These are phyloP conservation scores for Trichophyton verrucosum DNA, from an alignment of 2,329 filamentous ascomycete species.

Conservation along the genomic window DNA sequence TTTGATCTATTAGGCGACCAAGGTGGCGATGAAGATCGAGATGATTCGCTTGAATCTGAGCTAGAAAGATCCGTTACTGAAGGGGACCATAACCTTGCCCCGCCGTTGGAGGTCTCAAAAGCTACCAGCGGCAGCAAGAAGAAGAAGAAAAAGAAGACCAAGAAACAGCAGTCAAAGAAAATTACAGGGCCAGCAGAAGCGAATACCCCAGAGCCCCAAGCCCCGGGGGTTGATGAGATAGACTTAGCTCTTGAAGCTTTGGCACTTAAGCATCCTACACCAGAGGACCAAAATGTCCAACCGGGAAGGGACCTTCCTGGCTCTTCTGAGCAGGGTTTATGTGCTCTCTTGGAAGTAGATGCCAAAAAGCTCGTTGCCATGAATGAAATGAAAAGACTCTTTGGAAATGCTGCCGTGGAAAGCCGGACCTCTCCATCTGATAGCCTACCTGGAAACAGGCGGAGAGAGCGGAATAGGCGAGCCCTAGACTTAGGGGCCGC, in stretches of 20 bases:
- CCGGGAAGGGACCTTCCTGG: neutral
- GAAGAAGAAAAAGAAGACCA: slow-evolving; percentile 51
- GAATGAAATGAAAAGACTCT: slow-evolving; percentile 79
- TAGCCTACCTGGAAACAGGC: slow-evolving; percentile 32
- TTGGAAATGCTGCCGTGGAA: slow-evolving; percentile 53
- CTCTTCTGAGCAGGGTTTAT: slow-evolving; percentile 27
- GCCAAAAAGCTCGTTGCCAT: slow-evolving; percentile 66
- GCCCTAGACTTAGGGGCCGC: slow-evolving; percentile 42
- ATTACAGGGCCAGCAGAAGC: slow-evolving; percentile 16
- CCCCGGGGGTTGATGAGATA: slow-evolving; percentile 48
- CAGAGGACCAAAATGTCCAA: neutral
- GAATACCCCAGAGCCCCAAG: slow-evolving; percentile 13
- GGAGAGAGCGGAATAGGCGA: slow-evolving; percentile 44
- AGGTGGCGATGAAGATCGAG: slow-evolving; percentile 25
- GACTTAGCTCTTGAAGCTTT: slow-evolving; percentile 51
- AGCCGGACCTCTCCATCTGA: slow-evolving; percentile 42
- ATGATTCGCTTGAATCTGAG: slow-evolving; percentile 24
- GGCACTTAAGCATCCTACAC: slow-evolving; percentile 31
- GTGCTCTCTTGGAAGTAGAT: slow-evolving; percentile 48
- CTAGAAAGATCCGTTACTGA: slow-evolving; percentile 15
- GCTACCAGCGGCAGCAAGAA: slow-evolving; percentile 27
- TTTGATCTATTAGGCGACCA: slow-evolving; percentile 41
- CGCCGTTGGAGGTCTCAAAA: slow-evolving; percentile 8
- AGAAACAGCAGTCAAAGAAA: slow-evolving; percentile 39
- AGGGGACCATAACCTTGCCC: slow-evolving; percentile 9